Evolutionary conservation across 495 filamentous ascomycete genomes (phyloP).

Genomic region (Penicillium paradoxum): DNA sequence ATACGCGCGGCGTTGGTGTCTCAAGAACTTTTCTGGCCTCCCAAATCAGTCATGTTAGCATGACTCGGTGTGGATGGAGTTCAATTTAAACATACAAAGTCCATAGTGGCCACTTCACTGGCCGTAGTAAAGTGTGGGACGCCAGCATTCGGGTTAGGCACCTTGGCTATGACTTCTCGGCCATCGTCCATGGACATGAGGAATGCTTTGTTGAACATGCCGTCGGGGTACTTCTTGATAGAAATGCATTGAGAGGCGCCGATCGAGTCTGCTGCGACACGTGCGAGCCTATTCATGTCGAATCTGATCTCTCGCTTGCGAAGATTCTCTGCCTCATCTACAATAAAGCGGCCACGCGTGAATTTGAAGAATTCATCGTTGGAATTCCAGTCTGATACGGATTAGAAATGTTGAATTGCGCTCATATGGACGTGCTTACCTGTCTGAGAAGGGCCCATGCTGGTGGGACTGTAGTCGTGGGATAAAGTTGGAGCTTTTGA

Average conservation of each 20-base stretch:
- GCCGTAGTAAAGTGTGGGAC: slow-evolving; percentile 29
- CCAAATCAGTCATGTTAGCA: neutral
- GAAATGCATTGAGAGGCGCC: slow-evolving; percentile 28
- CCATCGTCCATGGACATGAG: slow-evolving; percentile 40
- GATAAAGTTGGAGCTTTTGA: slow-evolving; percentile 5
- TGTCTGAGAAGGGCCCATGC: slow-evolving; percentile 10
- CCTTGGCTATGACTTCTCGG: slow-evolving; percentile 30
- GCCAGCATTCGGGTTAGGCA: slow-evolving; percentile 38
- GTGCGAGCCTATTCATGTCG: slow-evolving; percentile 30
- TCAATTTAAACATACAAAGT: slow-evolving; percentile 28
- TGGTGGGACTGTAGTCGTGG: neutral
- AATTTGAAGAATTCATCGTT: slow-evolving; percentile 33
- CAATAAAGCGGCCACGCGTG: slow-evolving; percentile 34
- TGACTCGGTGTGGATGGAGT: neutral
- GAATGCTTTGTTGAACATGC: slow-evolving; percentile 39
- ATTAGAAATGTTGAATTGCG: slow-evolving; percentile 11
- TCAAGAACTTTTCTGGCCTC: neutral
- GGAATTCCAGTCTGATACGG: slow-evolving; percentile 27
- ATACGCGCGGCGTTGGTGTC: neutral
- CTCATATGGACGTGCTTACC: slow-evolving; percentile 13
- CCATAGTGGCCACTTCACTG: slow-evolving; percentile 41
- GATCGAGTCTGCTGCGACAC: slow-evolving; percentile 31
- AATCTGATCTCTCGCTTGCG: slow-evolving; percentile 32
- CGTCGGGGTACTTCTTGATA: slow-evolving; percentile 31
- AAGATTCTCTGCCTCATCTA: slow-evolving; percentile 31